Evolutionary conservation across 2,329 filamentous ascomycete genomes (phyloP).

Genomic region (Paraphaeosphaeria minitans): DNA sequence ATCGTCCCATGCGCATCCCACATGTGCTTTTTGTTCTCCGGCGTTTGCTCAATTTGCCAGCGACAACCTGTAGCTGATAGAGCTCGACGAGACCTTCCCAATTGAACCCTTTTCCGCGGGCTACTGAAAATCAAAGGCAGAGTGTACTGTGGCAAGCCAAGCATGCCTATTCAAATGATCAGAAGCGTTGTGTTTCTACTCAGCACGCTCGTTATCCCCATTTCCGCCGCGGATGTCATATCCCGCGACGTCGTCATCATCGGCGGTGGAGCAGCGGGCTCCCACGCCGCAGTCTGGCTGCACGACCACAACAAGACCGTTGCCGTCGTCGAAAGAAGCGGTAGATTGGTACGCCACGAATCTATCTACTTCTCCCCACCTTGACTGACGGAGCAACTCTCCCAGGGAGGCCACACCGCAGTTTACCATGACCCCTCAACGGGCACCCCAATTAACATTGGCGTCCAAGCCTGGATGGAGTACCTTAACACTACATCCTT

Average conservation of each 20-base stretch:
- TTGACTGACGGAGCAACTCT: neutral
- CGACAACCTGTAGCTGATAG: no score
- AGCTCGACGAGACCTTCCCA: no score
- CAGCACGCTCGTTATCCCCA: neutral
- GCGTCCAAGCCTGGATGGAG: constrained; percentile 46
- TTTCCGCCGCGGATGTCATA: neutral
- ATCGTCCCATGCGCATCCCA: neutral
- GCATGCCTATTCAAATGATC: neutral
- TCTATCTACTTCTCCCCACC: no score
- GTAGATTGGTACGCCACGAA: constrained; percentile 24
- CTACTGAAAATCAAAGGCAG: neutral
- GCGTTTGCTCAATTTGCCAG: no score
- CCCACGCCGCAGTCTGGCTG: constrained; percentile 46
- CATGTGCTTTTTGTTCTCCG: no score
- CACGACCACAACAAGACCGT: constrained; percentile 43
- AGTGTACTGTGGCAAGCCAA: neutral
- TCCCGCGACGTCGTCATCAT: constrained; percentile 38
- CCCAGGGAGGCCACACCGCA: constrained; percentile 53
- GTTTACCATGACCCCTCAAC: constrained; percentile 48
- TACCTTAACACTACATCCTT: constrained; percentile 48
- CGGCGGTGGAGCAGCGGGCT: constrained; percentile 48
- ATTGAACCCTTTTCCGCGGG: neutral
- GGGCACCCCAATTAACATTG: constrained; percentile 39
- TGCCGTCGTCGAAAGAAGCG: constrained; percentile 45
- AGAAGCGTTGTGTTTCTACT: neutral